Base-by-base conservation (phyloP, 139 green algal genomes). In the Chlamydomonas incerta region DNA sequence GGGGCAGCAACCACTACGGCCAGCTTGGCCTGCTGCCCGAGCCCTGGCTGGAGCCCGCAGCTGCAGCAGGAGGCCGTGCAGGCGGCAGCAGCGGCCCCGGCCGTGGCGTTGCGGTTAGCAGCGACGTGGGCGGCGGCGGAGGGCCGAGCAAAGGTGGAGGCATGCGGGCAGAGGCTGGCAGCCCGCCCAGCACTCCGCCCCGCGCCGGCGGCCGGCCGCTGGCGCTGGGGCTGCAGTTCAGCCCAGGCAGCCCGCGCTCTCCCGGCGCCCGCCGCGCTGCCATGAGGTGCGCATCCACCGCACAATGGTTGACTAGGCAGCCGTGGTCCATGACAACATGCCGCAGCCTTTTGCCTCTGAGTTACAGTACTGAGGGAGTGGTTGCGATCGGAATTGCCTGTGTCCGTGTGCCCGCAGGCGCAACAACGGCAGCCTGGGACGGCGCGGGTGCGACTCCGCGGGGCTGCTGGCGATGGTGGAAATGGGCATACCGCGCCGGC, bases 401-500 rank as follows among this genome's bases (percentile, higher is more conserved):
- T 63, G 6, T 63, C 6, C 15, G 57, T 17, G 57, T 17, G 57
- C 21, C 62, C n/a, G 26, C 55, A 82, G 75, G n/a, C 58, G 60
- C 75, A 63, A 41, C 75, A 57, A 33, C 26, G 60, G 75, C 75
- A 17, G 6, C 28, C 24, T 4, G 18, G 50, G 50, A 0, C 81
- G 50, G 5, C 46, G 41, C 41, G 41, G 41, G 41, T 8, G 37
- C 37, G 47, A 73, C 71, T 57, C 82, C 21, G 50, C 69, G 57
- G 74, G 57, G 71, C 89, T 98, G 47, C 85, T 92, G 21, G 89
- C 92, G 23, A 94, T 99, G 91, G 68, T 95, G 20, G 96, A 98
- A 69, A 98, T 99, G 95, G 96, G 96, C 76, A 97, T 99, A 60
- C 91, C 95, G 10, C 55, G 71, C 33, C 89, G 92, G 20, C 92